Conservation (phyloP, 176 grass and related monocot genomes). For the Saccharum officinarum region DNA sequence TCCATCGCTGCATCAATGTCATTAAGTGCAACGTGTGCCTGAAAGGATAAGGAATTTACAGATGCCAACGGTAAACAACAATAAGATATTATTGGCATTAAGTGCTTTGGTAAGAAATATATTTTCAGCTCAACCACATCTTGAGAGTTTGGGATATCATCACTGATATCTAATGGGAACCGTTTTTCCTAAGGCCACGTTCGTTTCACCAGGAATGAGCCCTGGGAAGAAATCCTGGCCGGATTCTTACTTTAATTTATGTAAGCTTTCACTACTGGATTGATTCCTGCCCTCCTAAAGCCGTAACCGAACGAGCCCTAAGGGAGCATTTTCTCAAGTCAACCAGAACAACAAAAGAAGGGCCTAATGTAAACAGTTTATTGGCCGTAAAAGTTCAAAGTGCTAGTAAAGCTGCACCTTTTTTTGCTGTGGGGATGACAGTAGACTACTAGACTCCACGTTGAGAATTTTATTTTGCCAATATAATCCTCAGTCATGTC, state of each 20-base stretch:
- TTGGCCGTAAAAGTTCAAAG: not conserved
- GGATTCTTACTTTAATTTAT: too few relatives aligned
- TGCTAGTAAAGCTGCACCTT: not conserved
- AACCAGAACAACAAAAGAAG: not conserved
- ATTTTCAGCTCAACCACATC: not conserved
- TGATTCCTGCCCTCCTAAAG: too few relatives aligned
- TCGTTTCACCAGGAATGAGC: too few relatives aligned
- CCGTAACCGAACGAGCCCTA: not conserved
- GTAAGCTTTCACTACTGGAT: too few relatives aligned
- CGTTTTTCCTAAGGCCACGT: not conserved
- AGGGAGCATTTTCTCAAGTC: not conserved
- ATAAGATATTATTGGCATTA: not conserved
- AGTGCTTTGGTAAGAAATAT: not conserved
- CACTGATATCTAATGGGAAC: not conserved
- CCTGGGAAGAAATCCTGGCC: too few relatives aligned
- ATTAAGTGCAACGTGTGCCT: conserved; percentile 95
- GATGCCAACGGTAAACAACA: not conserved
- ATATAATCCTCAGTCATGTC: conserved; percentile 11
- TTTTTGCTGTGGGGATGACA: not conserved
- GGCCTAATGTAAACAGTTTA: not conserved
- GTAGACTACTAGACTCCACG: not conserved
- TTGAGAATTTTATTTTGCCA: not conserved
- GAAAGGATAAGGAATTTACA: conserved; percentile 4
- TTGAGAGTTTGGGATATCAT: conserved; percentile 17
- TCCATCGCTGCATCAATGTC: conserved; percentile 90